phyloP scores from a whole-genome alignment of 495 filamentous ascomycete genomes.

The Aspergillus homomorphus region DNA sequence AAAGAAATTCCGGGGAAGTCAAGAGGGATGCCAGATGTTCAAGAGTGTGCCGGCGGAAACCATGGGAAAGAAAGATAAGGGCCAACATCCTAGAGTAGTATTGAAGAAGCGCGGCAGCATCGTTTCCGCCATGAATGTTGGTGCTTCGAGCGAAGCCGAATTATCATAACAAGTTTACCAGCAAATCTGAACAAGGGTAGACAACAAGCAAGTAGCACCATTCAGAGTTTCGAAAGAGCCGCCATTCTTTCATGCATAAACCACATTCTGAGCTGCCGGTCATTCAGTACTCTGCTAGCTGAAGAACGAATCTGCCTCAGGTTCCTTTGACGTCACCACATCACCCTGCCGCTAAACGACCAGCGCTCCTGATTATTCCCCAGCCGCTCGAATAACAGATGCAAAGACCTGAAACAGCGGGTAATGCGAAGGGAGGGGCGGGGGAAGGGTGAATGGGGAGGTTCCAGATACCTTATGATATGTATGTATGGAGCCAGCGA shows the following conservation, averaged over 20 bases:
- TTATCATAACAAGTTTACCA: not conserved
- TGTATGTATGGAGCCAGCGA: not conserved
- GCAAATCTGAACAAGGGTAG: not conserved
- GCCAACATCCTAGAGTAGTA: too few relatives aligned
- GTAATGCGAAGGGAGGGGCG: constrained; percentile 2
- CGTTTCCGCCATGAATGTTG: too few relatives aligned
- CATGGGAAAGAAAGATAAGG: not conserved
- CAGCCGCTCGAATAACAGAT: constrained; percentile 5
- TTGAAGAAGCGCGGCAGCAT: too few relatives aligned
- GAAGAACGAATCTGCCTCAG: not conserved
- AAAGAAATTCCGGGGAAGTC: not conserved
- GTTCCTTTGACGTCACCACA: constrained; percentile 13
- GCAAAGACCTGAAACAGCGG: constrained; percentile 5
- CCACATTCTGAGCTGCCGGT: not conserved
- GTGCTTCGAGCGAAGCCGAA: too few relatives aligned
- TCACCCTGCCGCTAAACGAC: constrained; percentile 6
- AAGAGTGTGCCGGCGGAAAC: not conserved
- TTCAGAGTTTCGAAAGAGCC: not conserved
- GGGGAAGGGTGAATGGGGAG: not conserved
- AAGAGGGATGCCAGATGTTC: too few relatives aligned
- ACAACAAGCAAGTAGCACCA: not conserved
- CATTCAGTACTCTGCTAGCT: not conserved
- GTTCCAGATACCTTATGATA: constrained; percentile 5
- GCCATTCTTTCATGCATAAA: not conserved
- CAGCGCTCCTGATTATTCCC: not conserved